phyloP scores from a whole-genome alignment of 2,329 filamentous ascomycete species.

The Basipetospora chlamydospora region DNA sequence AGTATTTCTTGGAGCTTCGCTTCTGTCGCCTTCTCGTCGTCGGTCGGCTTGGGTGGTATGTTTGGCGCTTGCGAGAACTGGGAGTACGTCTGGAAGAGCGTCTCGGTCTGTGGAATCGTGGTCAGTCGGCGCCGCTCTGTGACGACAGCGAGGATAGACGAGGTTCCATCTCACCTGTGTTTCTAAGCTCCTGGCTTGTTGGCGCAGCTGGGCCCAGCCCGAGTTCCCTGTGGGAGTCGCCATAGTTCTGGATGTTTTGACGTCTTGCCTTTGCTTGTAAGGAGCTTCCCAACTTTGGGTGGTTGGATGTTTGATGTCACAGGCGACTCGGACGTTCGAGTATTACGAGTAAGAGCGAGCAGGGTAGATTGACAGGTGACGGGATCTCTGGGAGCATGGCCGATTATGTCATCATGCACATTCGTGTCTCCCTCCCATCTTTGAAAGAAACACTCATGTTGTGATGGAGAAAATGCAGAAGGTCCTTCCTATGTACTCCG shows the following conservation, averaged over 20 bases:
- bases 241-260: constrained; percentile 23
- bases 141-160: too few species aligned
- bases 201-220: constrained; percentile 87
- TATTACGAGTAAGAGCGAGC: too few species aligned
- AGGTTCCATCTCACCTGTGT: constrained; percentile 55
- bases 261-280: constrained; percentile 3
- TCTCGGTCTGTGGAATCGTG: constrained; percentile 53
- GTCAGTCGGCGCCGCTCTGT: neutral
- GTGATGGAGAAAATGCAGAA: too few species aligned
- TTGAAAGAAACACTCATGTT: too few species aligned
- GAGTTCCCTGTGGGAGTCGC: constrained; percentile 37
- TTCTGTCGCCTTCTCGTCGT: constrained; percentile 72
- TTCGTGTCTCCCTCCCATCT: too few species aligned
- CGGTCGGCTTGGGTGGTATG: constrained; percentile 68
- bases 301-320: constrained; percentile 1
- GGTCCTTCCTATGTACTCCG: too few species aligned
- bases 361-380: too few species aligned
- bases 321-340: too few species aligned
- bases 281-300: too few species aligned
- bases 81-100: constrained; percentile 70
- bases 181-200: constrained; percentile 79
- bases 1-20: constrained; percentile 71
- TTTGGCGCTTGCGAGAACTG: constrained; percentile 73
- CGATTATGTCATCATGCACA: too few species aligned
- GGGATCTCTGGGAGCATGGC: too few species aligned